Percentiles rank a stretch among this genome's conserved stretches.
Evolutionary conservation across 495 filamentous ascomycete species (phyloP).

Genomic region (Penicillium soppii): DNA sequence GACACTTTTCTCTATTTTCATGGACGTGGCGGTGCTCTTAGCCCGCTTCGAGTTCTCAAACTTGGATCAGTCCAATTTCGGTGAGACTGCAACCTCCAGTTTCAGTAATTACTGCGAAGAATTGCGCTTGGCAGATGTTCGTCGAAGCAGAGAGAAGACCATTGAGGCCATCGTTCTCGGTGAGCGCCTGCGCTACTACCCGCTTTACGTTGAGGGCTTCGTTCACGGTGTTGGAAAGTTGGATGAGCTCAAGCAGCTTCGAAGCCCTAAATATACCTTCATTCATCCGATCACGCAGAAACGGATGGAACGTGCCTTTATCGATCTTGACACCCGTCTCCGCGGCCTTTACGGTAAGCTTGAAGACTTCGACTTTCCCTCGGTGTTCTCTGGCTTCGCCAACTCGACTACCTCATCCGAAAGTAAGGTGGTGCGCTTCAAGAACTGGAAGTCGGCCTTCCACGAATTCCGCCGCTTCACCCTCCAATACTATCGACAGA

Average conservation of each 20-base stretch:
- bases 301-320: conserved; percentile 74
- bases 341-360: conserved; percentile 66
- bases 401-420: conserved; percentile 73
- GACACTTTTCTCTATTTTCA: conserved; percentile 70
- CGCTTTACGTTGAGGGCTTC: conserved; percentile 87
- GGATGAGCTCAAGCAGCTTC: conserved; percentile 65
- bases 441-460: conserved; percentile 76
- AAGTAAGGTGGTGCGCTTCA: conserved; percentile 76
- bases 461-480: conserved; percentile 70
- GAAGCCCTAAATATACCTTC: conserved; percentile 64
- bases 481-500: conserved; percentile 73
- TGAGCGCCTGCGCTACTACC: conserved; percentile 77
- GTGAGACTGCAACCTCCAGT: conserved; percentile 71
- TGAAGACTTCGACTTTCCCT: conserved; percentile 85
- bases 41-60: conserved; percentile 77
- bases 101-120: conserved; percentile 78
- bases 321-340: conserved; percentile 72
- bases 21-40: conserved; percentile 67
- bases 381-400: conserved; percentile 83
- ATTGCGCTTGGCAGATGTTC: conserved; percentile 73
- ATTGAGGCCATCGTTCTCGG: conserved; percentile 85
- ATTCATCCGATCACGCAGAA: conserved; percentile 72
- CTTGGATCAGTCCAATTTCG: conserved; percentile 76
- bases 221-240: conserved; percentile 91
- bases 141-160: conserved; percentile 82